Evolutionary conservation across 176 grass and related monocot species (phyloP).

Genomic region (Luzula sylvatica): DNA sequence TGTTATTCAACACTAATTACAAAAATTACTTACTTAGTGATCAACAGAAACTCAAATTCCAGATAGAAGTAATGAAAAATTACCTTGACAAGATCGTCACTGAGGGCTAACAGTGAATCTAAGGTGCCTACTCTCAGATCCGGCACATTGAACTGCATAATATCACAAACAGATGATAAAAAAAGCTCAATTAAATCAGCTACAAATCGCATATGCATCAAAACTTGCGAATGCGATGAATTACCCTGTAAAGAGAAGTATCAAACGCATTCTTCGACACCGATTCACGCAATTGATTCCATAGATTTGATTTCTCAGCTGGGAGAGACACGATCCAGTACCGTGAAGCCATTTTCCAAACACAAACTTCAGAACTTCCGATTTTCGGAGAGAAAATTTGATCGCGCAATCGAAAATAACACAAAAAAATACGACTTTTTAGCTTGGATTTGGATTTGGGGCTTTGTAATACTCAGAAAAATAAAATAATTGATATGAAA

Average conservation of each 20-base stretch:
- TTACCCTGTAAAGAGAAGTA: conserved; percentile 89
- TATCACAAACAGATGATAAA: background rate
- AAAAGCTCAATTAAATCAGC: background rate
- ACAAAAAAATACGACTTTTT: too few species aligned
- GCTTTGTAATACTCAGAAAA: too few species aligned
- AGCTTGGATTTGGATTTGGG: too few species aligned
- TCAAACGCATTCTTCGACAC: conserved; percentile 85
- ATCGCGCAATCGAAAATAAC: too few species aligned
- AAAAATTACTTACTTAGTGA: background rate
- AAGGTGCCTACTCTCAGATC: conserved; percentile 84
- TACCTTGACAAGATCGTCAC: conserved; percentile 94
- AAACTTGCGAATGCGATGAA: background rate
- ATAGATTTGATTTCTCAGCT: conserved; percentile 34
- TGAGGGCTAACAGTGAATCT: conserved; percentile 92
- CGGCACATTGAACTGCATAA: conserved; percentile 57
- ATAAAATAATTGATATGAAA: too few species aligned
- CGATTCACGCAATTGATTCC: conserved; percentile 58
- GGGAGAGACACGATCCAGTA: conserved; percentile 89
- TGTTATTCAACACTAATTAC: background rate
- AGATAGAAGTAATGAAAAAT: background rate
- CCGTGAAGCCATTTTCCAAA: conserved; percentile 43
- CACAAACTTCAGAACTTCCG: too few species aligned
- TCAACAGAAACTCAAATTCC: too few species aligned
- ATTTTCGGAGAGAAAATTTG: too few species aligned
- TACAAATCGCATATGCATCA: background rate